Conservation (phyloP, 2,329 filamentous ascomycete genomes). For the Stagonosporopsis cucurbitacearum region DNA sequence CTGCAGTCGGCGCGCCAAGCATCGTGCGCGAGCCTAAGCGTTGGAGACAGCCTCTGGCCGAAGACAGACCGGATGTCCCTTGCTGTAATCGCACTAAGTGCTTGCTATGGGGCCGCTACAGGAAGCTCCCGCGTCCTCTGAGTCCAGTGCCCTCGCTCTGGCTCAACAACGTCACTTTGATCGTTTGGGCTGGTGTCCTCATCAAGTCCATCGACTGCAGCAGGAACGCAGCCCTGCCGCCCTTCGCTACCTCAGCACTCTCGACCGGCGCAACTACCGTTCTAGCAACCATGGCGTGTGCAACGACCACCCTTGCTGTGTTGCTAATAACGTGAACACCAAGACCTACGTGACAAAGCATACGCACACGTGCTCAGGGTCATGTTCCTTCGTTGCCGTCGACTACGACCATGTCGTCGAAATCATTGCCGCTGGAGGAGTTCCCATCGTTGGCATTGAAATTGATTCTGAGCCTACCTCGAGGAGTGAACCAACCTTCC, state of each 20-base stretch:
- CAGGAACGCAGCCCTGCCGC: not conserved
- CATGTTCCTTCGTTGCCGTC: not conserved
- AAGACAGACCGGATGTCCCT: too few species aligned
- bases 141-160: not conserved
- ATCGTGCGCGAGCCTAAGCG: not conserved
- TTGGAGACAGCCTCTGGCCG: too few species aligned
- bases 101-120: not conserved
- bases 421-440: slow-evolving; percentile 8
- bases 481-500: not conserved
- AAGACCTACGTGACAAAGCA: not conserved
- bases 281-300: slow-evolving; percentile 7
- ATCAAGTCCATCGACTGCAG: slow-evolving; percentile 4
- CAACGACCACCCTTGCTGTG: not conserved
- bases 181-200: slow-evolving; percentile 7
- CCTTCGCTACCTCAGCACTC: slow-evolving; percentile 7
- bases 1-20: not conserved
- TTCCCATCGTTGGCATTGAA: slow-evolving; percentile 13
- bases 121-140: not conserved
- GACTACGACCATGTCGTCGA: slow-evolving; percentile 2
- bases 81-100: too few species aligned
- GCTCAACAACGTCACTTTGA: not conserved
- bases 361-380: not conserved
- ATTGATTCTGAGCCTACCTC: not conserved
- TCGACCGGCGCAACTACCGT: slow-evolving; percentile 4
- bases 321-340: slow-evolving; percentile 5